Percentiles rank a stretch among this genome's conserved stretches.
Conservation (phyloP, 129 eudicot species). For the Flaveria brownii region DNA sequence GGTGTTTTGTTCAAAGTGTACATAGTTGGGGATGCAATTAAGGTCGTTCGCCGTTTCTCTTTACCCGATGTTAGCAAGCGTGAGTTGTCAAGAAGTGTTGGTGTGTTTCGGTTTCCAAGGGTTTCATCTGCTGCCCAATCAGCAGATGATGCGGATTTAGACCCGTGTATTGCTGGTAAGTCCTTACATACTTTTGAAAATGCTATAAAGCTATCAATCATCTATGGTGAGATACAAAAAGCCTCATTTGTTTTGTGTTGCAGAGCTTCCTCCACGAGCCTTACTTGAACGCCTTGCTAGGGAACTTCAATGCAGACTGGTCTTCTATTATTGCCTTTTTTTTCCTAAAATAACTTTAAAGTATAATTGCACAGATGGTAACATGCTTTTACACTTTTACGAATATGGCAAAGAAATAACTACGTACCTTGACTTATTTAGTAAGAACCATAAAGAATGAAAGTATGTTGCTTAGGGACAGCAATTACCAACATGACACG, state of each 20-base stretch:
- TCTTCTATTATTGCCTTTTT: slow-evolving; percentile 20
- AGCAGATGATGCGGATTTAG: slow-evolving; percentile 96
- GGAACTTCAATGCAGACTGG: slow-evolving; percentile 90
- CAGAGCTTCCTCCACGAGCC: slow-evolving; percentile 96
- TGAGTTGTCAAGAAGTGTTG: slow-evolving; percentile 64
- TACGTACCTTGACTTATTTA: not conserved
- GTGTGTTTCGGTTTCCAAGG: slow-evolving; percentile 92
- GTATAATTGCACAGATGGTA: not conserved
- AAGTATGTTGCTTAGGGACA: not conserved
- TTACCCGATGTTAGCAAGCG: slow-evolving; percentile 84
- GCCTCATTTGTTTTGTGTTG: slow-evolving; percentile 17
- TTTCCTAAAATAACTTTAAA: not conserved
- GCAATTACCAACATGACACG: not conserved
- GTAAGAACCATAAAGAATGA: not conserved
- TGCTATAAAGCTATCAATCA: not conserved
- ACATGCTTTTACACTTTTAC: not conserved
- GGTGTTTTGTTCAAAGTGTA: no score
- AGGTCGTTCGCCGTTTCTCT: slow-evolving; percentile 87
- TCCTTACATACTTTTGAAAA: not conserved
- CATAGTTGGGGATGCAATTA: slow-evolving; percentile 90
- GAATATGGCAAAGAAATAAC: not conserved
- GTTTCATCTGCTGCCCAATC: slow-evolving; percentile 97
- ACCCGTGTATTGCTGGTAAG: slow-evolving; percentile 81
- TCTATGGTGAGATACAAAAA: not conserved
- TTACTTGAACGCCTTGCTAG: slow-evolving; percentile 84